A percentile compares a stretch with the other conserved stretches of the same genome.
phyloP scores from a whole-genome alignment of 202 grass and related monocot species.

The Schoenoplectus tabernaemontani region DNA sequence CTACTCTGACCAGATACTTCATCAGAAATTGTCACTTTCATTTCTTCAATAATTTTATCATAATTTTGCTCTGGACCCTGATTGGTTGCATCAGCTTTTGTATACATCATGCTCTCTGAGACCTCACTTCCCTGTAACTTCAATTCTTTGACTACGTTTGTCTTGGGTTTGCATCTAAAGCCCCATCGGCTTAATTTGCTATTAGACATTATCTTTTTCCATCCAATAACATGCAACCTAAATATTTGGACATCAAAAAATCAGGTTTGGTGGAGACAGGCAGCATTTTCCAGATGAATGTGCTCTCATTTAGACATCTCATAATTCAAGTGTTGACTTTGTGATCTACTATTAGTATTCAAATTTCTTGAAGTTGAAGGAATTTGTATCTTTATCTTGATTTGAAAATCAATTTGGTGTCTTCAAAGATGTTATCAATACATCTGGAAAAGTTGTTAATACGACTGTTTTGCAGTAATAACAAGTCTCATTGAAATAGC shows the following conservation, averaged over 20 bases:
- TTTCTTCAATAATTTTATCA: conserved; percentile 49
- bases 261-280: not conserved
- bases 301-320: not conserved
- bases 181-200: conserved; percentile 62
- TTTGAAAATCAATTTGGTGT: not conserved
- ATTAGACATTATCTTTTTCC: conserved; percentile 51
- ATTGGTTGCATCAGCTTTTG: conserved; percentile 36
- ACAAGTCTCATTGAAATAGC: not conserved
- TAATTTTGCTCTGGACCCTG: conserved; percentile 29
- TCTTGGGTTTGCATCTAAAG: conserved; percentile 61
- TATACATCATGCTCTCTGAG: conserved; percentile 30
- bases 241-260: not conserved
- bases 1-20: conserved; percentile 25
- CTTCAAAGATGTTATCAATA: not conserved
- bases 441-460: not conserved
- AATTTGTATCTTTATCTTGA: not conserved
- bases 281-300: not conserved
- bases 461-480: not conserved
- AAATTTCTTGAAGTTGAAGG: not conserved
- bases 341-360: not conserved
- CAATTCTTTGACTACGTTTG: conserved; percentile 64
- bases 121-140: conserved; percentile 67
- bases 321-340: not conserved
- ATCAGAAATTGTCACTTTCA: conserved; percentile 40
- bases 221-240: conserved; percentile 58